Evolutionary conservation across 148 eudicot genomes (phyloP).

Genomic region (Rhododendron mucronatum): DNA sequence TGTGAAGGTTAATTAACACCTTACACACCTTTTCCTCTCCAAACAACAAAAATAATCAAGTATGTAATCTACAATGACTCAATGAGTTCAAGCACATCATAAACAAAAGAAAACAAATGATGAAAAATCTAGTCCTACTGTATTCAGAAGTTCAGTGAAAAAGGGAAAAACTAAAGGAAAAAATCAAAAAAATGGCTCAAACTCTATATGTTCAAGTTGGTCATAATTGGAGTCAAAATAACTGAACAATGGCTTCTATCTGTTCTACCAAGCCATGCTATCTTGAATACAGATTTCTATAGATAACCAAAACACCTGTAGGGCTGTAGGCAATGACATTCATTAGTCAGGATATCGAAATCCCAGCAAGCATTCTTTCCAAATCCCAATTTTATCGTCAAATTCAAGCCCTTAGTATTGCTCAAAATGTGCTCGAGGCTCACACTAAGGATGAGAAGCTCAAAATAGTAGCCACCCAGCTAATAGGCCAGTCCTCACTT

Average conservation of each 20-base stretch:
- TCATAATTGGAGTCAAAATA: neutral
- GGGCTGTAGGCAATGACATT: neutral
- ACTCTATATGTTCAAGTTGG: neutral
- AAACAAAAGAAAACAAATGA: neutral
- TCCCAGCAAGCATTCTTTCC: neutral
- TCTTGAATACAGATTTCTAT: neutral
- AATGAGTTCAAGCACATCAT: neutral
- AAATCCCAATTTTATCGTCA: neutral
- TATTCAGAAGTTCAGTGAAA: neutral
- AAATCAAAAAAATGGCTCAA: neutral
- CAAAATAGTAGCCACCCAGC: neutral
- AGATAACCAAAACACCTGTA: neutral
- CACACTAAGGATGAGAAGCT: neutral
- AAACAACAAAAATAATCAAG: neutral
- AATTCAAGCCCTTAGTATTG: neutral
- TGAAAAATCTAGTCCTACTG: neutral
- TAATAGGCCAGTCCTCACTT: neutral
- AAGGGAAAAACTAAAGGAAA: neutral
- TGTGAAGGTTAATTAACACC: too few species aligned
- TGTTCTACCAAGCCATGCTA: neutral
- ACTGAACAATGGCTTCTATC: neutral
- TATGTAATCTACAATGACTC: neutral
- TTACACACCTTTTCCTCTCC: too few species aligned
- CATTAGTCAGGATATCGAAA: neutral
- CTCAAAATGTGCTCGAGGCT: neutral